Conservation (phyloP, 2,329 filamentous ascomycete species). For the Apiospora rasikravindrae region DNA sequence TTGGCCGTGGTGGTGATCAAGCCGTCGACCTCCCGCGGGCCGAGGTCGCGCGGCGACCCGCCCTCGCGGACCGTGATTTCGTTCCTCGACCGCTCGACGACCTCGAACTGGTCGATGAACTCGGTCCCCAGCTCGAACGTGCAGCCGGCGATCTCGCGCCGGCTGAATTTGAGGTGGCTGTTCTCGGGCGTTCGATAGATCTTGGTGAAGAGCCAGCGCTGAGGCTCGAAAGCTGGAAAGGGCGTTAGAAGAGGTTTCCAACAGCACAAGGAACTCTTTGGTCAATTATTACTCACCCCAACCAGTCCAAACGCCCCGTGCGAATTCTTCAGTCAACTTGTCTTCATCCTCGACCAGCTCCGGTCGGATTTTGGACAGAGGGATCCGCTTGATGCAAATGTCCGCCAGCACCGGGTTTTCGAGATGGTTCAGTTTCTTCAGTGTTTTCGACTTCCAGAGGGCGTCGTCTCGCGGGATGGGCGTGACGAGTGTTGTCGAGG, state of each 20-base stretch:
- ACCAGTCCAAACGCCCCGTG: slow-evolving; percentile 27
- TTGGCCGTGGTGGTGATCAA: slow-evolving; percentile 69
- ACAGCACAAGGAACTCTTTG: too few species aligned
- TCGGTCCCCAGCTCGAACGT: slow-evolving; percentile 66
- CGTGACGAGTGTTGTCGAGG: slow-evolving; percentile 24
- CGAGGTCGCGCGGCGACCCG: slow-evolving; percentile 64
- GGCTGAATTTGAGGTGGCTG: slow-evolving; percentile 66
- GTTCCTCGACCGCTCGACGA: slow-evolving; percentile 66
- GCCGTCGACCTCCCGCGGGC: slow-evolving; percentile 65
- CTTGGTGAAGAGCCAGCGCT: slow-evolving; percentile 21
- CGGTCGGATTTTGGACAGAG: slow-evolving; percentile 27
- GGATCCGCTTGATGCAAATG: slow-evolving; percentile 25
- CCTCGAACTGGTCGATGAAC: slow-evolving; percentile 75
- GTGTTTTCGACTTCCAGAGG: slow-evolving; percentile 23
- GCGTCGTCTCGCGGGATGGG: slow-evolving; percentile 27
- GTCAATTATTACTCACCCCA: slow-evolving; percentile 26
- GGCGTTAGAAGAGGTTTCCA: too few species aligned
- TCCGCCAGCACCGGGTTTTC: slow-evolving; percentile 28
- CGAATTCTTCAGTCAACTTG: slow-evolving; percentile 26
- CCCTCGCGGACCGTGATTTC: slow-evolving; percentile 69
- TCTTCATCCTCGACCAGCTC: slow-evolving; percentile 28
- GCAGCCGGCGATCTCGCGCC: slow-evolving; percentile 57
- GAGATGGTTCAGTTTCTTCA: slow-evolving; percentile 23
- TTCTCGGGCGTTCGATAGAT: slow-evolving; percentile 54
- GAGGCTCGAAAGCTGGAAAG: slow-evolving; percentile 26